Percentiles rank a stretch among this genome's conserved stretches.
Conservation (phyloP, 2,329 filamentous ascomycete species). For the Knoxdaviesia capensis region DNA sequence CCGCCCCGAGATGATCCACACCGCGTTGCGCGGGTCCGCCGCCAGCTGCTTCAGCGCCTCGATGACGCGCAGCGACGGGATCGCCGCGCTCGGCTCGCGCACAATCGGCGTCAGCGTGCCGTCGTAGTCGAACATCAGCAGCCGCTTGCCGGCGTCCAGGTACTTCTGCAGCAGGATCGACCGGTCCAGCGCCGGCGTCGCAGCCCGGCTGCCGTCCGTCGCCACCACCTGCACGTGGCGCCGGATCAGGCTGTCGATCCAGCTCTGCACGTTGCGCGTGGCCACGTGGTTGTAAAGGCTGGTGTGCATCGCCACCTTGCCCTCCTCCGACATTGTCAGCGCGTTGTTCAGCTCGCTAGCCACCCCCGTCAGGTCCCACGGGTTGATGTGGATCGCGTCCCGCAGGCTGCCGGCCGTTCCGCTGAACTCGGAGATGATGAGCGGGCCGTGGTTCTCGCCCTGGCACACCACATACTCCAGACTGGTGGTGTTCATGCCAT, state of each 20-base stretch:
- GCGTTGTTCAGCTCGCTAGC: constrained; percentile 68
- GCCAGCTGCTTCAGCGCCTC: constrained; percentile 62
- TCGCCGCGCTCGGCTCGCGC: constrained; percentile 69
- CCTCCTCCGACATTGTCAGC: constrained; percentile 50
- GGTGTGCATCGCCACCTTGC: constrained; percentile 48
- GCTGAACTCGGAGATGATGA: constrained; percentile 93
- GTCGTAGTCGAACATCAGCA: constrained; percentile 99
- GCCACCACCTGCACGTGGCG: constrained; percentile 64
- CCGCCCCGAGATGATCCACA: constrained; percentile 97
- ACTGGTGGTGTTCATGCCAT: constrained; percentile 96
- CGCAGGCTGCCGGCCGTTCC: constrained; percentile 73
- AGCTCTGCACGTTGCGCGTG: constrained; percentile 66
- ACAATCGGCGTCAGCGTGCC: constrained; percentile 93
- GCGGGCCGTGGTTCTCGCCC: constrained; percentile 63
- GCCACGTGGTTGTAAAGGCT: constrained; percentile 70
- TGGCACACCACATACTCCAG: constrained; percentile 90
- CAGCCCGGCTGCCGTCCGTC: constrained; percentile 51
- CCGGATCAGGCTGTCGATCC: constrained; percentile 64
- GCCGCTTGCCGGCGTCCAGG: constrained; percentile 49
- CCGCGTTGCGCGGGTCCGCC: constrained; percentile 59
- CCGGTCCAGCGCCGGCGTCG: constrained; percentile 68
- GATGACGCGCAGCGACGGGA: constrained; percentile 70
- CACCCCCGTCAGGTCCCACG: constrained; percentile 76
- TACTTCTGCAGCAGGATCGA: constrained; percentile 55
- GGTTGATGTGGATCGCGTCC: constrained; percentile 88